Evolutionary conservation across 768 basidiomycete genomes (phyloP), one percentile per base, ranked within the genome.

Genomic region (Mycena indigotica): DNA sequence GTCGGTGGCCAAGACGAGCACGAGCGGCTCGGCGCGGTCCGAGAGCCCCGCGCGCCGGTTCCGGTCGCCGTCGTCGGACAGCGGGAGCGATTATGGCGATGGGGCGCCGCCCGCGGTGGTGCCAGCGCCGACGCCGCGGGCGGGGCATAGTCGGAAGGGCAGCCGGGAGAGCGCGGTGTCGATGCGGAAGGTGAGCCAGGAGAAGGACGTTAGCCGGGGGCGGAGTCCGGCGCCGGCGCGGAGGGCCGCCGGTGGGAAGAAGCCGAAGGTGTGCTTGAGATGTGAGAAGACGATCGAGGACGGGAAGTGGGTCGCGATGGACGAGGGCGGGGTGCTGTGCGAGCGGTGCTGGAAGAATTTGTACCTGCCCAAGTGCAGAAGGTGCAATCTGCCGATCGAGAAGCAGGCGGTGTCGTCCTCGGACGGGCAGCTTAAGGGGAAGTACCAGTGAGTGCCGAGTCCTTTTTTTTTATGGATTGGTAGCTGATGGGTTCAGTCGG

Each of bases 301-400:
- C 69, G 88, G 89, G 62, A 77, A 89, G 64, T 95, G 87, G 93
- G 88, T 92, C 58, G 80, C 78, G 67, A 86, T 85, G 73, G 93
- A 88, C 69, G 82, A 21, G 23, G 41, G 23, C 8, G 83, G 74
- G 35, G 85, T 93, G 32, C 73, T 97, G 65, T 97, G 95, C 71
- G 95, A 95, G 68, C 74, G 73, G 65, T 95, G 95, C 71, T 97
- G 95, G 95, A 97, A 96, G 79, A 86, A 90, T 66, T 89, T 95
- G 87, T 97, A 96, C 76, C 73, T 97, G 60, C 95, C 95, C 59
- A 94, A 93, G 91, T 97, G 95, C 68, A 91, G 94, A 29, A 82
- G 94, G 44, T 98, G 95, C 70, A 84, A 84, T 66, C 68, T 87
- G 21, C 87, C 92, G 0, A 97, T 98, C 44, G 95, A 97, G 75